Evolutionary conservation across 352 stramenopile species (phyloP).

Genomic region (Phytophthora foliorum): DNA sequence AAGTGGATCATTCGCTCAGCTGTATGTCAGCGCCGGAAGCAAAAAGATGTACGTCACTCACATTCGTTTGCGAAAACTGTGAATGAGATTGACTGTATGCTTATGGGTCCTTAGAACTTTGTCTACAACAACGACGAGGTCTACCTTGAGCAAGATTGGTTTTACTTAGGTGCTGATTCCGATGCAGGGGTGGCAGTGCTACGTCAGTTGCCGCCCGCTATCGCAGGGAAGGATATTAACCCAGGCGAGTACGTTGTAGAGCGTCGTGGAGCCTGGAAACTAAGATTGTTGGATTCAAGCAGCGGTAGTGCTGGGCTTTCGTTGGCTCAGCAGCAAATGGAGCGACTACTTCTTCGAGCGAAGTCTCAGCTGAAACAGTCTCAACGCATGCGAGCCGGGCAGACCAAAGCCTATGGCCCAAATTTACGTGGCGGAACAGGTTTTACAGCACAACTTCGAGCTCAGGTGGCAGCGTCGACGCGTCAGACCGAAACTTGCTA

Average conservation of each 20-base stretch:
- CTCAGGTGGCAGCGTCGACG: constrained; percentile 60
- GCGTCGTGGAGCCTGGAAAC: constrained; percentile 68
- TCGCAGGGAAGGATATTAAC: constrained; percentile 46
- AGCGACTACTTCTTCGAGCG: constrained; percentile 71
- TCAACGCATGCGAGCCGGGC: constrained; percentile 70
- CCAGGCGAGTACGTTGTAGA: constrained; percentile 79
- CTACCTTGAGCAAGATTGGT: constrained; percentile 88
- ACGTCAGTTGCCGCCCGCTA: constrained; percentile 57
- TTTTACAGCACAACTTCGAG: constrained; percentile 64
- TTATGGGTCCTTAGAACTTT: constrained; percentile 51
- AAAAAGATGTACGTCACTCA: constrained; percentile 58
- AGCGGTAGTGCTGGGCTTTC: constrained; percentile 70
- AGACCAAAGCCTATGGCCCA: constrained; percentile 54
- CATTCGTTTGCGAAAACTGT: not conserved
- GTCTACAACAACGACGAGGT: constrained; percentile 89
- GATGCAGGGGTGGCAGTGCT: constrained; percentile 72
- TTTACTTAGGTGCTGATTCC: constrained; percentile 80
- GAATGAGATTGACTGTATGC: too few relatives aligned
- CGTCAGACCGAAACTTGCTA: constrained; percentile 55
- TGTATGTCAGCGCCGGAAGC: constrained; percentile 48
- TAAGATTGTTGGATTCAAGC: constrained; percentile 78
- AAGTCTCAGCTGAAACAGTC: constrained; percentile 85
- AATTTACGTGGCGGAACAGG: constrained; percentile 55
- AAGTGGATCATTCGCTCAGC: constrained; percentile 85
- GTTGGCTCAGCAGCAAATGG: constrained; percentile 85